Evolutionary conservation across 2,329 filamentous ascomycete species (phyloP).

Genomic region (Fonsecaea pugnacius): DNA sequence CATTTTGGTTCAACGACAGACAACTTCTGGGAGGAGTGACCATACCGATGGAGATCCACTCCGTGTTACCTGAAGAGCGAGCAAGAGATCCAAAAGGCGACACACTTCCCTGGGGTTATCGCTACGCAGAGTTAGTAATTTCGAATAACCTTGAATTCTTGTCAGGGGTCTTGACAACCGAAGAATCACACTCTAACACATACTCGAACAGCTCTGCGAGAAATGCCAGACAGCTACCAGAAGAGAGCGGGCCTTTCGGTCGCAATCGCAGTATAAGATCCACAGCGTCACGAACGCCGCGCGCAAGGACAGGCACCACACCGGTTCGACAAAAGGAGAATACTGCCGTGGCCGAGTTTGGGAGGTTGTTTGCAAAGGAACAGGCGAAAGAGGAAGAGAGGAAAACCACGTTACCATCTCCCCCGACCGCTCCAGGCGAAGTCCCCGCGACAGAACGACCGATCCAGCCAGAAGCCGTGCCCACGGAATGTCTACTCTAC

Average conservation of each 20-base stretch:
- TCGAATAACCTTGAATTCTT: background rate
- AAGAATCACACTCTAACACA: constrained; percentile 18
- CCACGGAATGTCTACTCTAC: constrained; percentile 81
- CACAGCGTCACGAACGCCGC: constrained; percentile 50
- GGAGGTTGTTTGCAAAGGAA: constrained; percentile 51
- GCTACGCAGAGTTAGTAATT: constrained; percentile 62
- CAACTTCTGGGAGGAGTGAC: background rate
- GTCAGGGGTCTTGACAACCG: background rate
- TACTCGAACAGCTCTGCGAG: constrained; percentile 48
- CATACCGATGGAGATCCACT: constrained; percentile 64
- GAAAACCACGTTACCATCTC: constrained; percentile 28
- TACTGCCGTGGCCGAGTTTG: constrained; percentile 54
- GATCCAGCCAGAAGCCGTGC: constrained; percentile 49
- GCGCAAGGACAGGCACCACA: constrained; percentile 63
- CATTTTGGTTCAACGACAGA: background rate
- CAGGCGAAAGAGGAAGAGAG: constrained; percentile 46
- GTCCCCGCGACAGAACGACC: constrained; percentile 32
- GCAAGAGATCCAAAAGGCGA: constrained; percentile 63
- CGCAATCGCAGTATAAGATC: constrained; percentile 52
- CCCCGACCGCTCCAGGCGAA: constrained; percentile 24
- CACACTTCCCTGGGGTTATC: constrained; percentile 66
- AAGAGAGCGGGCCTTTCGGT: constrained; percentile 67
- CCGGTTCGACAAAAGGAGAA: constrained; percentile 60
- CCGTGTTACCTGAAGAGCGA: constrained; percentile 66
- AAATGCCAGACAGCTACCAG: constrained; percentile 58